These are phyloP conservation scores for Calonectria montana DNA, from an alignment of 2,329 filamentous ascomycete species.

Conservation along the genomic window DNA sequence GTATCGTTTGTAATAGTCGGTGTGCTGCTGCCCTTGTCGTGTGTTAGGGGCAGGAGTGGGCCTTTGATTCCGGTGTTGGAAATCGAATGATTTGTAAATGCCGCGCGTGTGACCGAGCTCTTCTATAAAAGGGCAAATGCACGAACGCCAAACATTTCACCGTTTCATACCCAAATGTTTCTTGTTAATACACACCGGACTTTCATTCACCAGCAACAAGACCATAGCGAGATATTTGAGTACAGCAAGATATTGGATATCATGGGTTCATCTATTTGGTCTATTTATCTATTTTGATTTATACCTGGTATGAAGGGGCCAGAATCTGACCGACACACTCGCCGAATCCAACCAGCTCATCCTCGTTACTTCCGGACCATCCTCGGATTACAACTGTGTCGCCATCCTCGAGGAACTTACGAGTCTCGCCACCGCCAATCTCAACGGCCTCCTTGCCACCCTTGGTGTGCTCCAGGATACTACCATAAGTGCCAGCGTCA, in stretches of 20 bases:
- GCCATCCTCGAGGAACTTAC: conserved; percentile 37
- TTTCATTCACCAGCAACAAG: neutral
- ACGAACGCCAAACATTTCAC: neutral
- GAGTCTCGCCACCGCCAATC: conserved; percentile 69
- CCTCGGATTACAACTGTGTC: conserved; percentile 34
- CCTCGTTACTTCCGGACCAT: conserved; percentile 23
- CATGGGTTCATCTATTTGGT: neutral
- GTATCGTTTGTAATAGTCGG: neutral
- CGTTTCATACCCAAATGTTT: neutral
- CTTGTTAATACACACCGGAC: too few species aligned
- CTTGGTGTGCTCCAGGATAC: conserved; percentile 77
- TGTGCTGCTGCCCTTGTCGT: neutral
- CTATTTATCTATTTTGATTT: conserved; percentile 11
- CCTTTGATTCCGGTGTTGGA: neutral
- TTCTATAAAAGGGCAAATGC: neutral
- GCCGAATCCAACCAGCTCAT: conserved; percentile 34
- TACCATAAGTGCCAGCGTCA: conserved; percentile 72
- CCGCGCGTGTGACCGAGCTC: neutral
- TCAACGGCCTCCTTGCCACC: conserved; percentile 74
- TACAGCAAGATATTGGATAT: neutral
- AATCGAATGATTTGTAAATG: conserved; percentile 2
- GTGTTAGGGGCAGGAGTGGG: neutral
- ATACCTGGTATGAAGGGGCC: conserved; percentile 6
- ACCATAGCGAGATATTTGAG: neutral
- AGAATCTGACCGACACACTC: conserved; percentile 30